A percentile compares a stretch with the other conserved stretches of the same genome.
phyloP scores from a whole-genome alignment of 257 asterid genomes.

The Nicotiana paniculata region DNA sequence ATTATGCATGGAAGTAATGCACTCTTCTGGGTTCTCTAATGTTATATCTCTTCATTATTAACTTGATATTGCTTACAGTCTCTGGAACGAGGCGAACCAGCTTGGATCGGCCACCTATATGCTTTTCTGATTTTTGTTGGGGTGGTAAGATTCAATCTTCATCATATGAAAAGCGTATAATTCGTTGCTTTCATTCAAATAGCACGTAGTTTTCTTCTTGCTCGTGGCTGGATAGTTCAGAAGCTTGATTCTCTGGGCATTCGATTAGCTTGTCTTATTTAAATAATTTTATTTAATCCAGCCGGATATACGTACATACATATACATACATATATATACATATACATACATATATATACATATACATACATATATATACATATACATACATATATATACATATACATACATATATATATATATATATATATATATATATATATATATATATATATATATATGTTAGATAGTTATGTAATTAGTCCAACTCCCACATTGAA shows the following conservation, averaged over 20 bases:
- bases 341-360: no score
- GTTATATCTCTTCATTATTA: constrained; percentile 14
- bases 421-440: neutral
- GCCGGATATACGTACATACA: neutral
- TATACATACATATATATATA: no score
- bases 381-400: no score
- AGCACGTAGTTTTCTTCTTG: neutral
- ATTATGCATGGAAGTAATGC: constrained; percentile 5
- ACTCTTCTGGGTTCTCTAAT: neutral
- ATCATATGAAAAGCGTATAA: neutral
- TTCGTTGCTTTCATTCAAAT: neutral
- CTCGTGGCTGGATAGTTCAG: neutral
- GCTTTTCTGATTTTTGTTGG: constrained; percentile 77
- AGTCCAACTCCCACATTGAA: no score
- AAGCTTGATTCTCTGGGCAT: neutral
- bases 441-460: no score
- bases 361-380: no score
- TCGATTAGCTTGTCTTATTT: neutral
- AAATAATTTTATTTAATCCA: neutral
- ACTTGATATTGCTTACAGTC: constrained; percentile 54
- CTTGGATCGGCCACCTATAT: constrained; percentile 81
- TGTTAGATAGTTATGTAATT: no score
- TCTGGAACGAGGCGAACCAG: constrained; percentile 64
- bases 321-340: no score
- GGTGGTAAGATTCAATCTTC: constrained; percentile 54